Evolutionary conservation across 345 rosid genomes (phyloP), one percentile per base, ranked within the genome.

Genomic region (Dipteronia sinensis): DNA sequence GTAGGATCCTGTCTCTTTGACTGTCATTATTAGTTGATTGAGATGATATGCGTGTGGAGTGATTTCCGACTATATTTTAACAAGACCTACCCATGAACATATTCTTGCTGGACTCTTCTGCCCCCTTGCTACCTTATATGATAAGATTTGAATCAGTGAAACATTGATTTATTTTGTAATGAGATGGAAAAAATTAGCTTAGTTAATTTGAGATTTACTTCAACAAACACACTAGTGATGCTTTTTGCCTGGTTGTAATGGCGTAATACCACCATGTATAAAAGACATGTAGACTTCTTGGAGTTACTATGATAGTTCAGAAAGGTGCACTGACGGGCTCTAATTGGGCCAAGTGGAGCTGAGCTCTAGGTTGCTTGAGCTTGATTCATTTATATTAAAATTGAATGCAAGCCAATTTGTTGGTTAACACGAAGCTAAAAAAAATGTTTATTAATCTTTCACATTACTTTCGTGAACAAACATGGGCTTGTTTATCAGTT

Each of bases 1-100:
- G 98, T 93, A 86, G 85, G 94, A 76, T 67, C 51, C 55, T 2
- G 51, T 70, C 63, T 69, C 75, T 72, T 62, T 25, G 34, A 16
- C 3, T 72, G 71, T 22, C 12, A 34, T 17, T 15, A 15, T 31
- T 20, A 68, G 29, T 12, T 59, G 63, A 69, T 71, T 64, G 17
- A 17, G 17, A 55, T 72, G 25, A 72, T 2, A 12, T 29, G 19
- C 73, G 15, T 29, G 19, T 76, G 15, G 25, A 47, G 29, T 27
- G 65, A 12, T 49, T 12, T 62, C 61, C 17, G 16, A 63, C 34
- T 38, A 22, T 65, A 27, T 6, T 11, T 71, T 47, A 58, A 29
- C 46, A 1, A 3, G 25, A 59, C 64, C 42, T 71, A 59, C 71
- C 59, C 63, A 10, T 61, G 42, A 70, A 40, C 42, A 20, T 38